Base-by-base conservation (phyloP, 2,329 filamentous ascomycete species). In the Beauveria pseudobassiana region DNA sequence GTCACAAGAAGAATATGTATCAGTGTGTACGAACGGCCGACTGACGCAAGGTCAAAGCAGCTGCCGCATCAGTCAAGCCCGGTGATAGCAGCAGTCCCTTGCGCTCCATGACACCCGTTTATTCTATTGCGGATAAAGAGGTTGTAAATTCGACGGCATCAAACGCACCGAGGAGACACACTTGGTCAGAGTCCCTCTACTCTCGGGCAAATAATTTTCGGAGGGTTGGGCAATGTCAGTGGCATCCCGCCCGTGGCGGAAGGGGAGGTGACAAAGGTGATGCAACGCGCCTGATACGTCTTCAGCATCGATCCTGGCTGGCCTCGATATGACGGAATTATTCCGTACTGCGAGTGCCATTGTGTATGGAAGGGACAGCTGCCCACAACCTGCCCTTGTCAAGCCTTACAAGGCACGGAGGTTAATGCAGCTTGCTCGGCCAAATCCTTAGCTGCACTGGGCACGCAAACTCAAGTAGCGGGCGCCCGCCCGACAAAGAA, bases 201-300 rank as follows among this genome's bases (percentile, higher is more conserved):
- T 82, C 0, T 65, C 75, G 4, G 78, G 76, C 16, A 76, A 75
- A 80, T 80, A 74, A 68, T 80, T 18, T 80, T 80, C 62, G 77
- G 77, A 1, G 75, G 70, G 2, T 74, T 74, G 0, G 70, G 61
- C 3, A 71, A 74, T 24, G 72, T 78, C 46, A 77, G 73, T 53
- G 77, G 75, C 2, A 67, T 78, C 10, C 65, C 70, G 0, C 67
- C 72, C 7, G 67, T 67, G 0, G 56, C 62, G 0, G 63, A 67
- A 74, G 80, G 64, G 64, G 65, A 65, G 20, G 67, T 77, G 3
- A 75, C 73, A 1, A 62, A 59, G 43, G 63, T 73, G 5, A 75
- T 80, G 73, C 76, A 77, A 59, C 64, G 66, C 0, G 75, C 76
- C 0, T 79, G 78, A 77, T 72, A 67, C 16, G 67, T 71, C 0